phyloP scores from a whole-genome alignment of 306 rosid genomes.

The Carpinus viminea region DNA sequence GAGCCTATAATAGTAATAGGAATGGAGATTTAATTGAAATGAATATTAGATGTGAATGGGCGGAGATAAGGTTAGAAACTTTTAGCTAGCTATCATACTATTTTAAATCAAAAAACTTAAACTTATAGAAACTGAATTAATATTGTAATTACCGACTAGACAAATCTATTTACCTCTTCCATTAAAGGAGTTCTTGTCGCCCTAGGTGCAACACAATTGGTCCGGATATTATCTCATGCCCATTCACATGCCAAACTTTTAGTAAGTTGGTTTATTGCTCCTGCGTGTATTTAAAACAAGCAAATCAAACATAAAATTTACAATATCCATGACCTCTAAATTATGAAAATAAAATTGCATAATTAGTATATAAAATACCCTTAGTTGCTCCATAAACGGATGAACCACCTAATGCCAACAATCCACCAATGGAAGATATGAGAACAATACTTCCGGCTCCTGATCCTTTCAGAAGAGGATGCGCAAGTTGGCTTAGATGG shows the following conservation, averaged over 20 bases:
- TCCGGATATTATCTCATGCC: conserved; percentile 15
- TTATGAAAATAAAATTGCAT: no score
- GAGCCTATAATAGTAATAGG: not conserved
- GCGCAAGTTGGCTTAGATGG: conserved; percentile 9
- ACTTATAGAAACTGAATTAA: no score
- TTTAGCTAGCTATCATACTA: no score
- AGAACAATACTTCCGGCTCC: conserved; percentile 2
- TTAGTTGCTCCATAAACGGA: not conserved
- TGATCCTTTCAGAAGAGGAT: conserved; percentile 7
- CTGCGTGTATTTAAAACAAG: not conserved
- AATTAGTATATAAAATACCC: not conserved
- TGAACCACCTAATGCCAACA: not conserved
- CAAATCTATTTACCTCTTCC: not conserved
- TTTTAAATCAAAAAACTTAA: no score
- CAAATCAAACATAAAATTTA: no score
- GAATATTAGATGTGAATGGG: no score
- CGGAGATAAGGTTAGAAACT: no score
- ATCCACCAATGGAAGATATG: conserved; percentile 26
- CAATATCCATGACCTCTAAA: no score
- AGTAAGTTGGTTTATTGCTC: conserved; percentile 7
- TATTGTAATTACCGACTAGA: no score
- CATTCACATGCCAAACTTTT: conserved; percentile 15
- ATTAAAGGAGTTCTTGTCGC: not conserved
- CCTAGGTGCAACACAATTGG: conserved; percentile 5
- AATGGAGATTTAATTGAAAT: no score